Conservation (phyloP, 768 basidiomycete genomes). For the Tulasnella sp. region DNA sequence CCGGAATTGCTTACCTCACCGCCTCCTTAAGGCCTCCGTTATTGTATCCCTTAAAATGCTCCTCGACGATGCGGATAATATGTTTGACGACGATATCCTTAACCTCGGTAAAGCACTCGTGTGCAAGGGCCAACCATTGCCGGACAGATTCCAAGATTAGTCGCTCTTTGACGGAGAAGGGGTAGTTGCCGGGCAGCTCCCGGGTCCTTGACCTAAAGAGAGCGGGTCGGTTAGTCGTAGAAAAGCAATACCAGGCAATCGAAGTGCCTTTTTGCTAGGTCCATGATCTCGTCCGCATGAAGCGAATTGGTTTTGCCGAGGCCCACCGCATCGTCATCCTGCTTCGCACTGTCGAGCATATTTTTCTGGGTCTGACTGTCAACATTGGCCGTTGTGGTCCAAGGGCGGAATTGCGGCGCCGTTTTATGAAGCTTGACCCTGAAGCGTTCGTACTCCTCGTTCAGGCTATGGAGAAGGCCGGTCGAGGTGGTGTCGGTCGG, state of each 20-base stretch:
- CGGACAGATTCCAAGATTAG: conserved; percentile 2
- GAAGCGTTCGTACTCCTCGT: conserved; percentile 14
- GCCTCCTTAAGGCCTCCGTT: conserved; percentile 10
- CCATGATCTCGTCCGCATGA: conserved; percentile 31
- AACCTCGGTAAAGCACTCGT: neutral
- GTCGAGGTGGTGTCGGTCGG: neutral
- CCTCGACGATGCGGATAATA: neutral
- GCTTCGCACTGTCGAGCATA: conserved; percentile 27
- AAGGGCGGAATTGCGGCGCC: conserved; percentile 19
- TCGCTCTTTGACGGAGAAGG: conserved; percentile 48
- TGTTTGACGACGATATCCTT: conserved; percentile 10
- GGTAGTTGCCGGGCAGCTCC: conserved; percentile 62
- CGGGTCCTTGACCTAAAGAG: conserved; percentile 58
- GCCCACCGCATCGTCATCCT: conserved; percentile 37
- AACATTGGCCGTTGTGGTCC: neutral
- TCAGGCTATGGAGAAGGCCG: neutral
- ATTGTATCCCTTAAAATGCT: conserved; percentile 8
- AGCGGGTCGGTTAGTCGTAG: neutral
- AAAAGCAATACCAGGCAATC: neutral
- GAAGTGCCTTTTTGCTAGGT: conserved; percentile 26
- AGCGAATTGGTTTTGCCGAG: conserved; percentile 40
- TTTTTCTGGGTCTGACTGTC: neutral
- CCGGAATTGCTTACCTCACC: neutral
- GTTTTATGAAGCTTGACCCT: conserved; percentile 6
- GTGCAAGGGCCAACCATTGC: neutral